Conservation (phyloP, 441 rosid species). For the Pelargonium hybrid region DNA sequence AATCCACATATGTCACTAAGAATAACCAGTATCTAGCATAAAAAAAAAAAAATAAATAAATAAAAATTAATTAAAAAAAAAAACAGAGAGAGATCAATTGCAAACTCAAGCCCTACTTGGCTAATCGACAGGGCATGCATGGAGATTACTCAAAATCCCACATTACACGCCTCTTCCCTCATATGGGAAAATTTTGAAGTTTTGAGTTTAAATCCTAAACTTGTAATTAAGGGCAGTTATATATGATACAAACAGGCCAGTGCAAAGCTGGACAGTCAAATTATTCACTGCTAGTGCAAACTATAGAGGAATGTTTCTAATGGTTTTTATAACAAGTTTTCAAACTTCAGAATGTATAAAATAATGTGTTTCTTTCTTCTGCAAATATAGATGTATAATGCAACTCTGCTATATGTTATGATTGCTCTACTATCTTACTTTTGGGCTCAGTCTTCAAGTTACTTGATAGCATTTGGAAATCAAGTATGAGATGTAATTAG, state of each 20-base stretch:
- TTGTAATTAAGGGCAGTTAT: not conserved
- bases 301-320: not conserved
- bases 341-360: not conserved
- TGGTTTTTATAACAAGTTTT: not conserved
- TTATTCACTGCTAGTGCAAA: not conserved
- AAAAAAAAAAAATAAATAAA: not conserved
- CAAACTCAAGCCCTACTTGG: not conserved
- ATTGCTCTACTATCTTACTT: not conserved
- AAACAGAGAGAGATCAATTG: not conserved
- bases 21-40: not conserved
- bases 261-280: not conserved
- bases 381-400: not conserved
- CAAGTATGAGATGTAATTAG: not conserved
- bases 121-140: not conserved
- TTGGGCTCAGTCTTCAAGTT: not conserved
- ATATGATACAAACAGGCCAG: not conserved
- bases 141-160: not conserved
- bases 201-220: not conserved
- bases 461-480: not conserved
- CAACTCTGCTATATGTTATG: not conserved
- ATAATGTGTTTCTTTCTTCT: not conserved
- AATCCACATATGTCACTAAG: not conserved
- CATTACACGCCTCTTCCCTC: not conserved
- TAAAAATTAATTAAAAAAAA: not conserved
- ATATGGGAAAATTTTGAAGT: not conserved